phyloP scores from a whole-genome alignment of 2,329 filamentous ascomycete genomes.

The Fusarium ramigenum region DNA sequence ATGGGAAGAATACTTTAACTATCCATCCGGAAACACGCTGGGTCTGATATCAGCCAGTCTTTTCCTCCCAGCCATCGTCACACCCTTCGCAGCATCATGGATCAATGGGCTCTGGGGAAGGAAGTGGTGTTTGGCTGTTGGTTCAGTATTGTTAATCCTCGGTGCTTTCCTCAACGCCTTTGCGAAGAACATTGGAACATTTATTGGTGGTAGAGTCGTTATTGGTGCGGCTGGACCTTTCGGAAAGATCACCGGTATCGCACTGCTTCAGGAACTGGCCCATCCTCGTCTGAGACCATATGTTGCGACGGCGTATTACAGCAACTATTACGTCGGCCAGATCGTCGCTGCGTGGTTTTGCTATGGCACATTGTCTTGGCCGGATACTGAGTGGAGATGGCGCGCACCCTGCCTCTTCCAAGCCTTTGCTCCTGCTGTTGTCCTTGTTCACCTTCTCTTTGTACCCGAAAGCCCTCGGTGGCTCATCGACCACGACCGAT shows the following conservation, averaged over 20 bases:
- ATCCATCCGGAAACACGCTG: conserved; percentile 16
- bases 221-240: conserved; percentile 20
- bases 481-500: conserved; percentile 48
- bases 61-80: conserved; percentile 27
- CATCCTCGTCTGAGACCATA: conserved; percentile 27
- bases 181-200: conserved; percentile 15
- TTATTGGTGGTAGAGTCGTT: conserved; percentile 19
- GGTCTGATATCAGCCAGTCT: conserved; percentile 26
- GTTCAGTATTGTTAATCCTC: conserved; percentile 7
- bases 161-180: conserved; percentile 24
- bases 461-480: conserved; percentile 52
- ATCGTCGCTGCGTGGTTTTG: conserved; percentile 27
- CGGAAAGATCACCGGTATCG: conserved; percentile 21
- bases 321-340: conserved; percentile 26
- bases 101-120: conserved; percentile 21
- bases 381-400: conserved; percentile 23
- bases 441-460: conserved; percentile 44
- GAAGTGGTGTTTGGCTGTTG: conserved; percentile 24
- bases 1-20: conserved; percentile 28
- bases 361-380: conserved; percentile 16
- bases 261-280: conserved; percentile 24
- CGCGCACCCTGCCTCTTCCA: conserved; percentile 28
- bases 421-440: conserved; percentile 22
- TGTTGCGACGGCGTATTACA: conserved; percentile 25
- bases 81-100: conserved; percentile 23